Percentiles rank a stretch among this genome's conserved stretches.
Evolutionary conservation across 75 land plant genomes (phyloP).

Genomic region (Adiantum capillusveneris): DNA sequence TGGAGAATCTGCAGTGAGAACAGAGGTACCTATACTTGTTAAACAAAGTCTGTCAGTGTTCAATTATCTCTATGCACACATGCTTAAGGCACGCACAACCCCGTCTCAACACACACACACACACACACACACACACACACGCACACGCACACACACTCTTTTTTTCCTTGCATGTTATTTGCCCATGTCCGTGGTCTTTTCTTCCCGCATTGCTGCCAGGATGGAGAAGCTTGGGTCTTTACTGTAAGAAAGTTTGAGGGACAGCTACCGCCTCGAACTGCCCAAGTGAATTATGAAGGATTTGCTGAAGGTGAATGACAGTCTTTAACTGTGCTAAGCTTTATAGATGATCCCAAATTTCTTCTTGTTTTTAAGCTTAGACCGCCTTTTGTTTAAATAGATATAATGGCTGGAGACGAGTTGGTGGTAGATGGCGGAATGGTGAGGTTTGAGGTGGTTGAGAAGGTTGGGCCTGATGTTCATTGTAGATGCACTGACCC

Average conservation of each 20-base stretch:
- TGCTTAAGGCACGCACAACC: too few relatives aligned
- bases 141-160: too few relatives aligned
- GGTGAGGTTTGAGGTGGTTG: slow-evolving; percentile 91
- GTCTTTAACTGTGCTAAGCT: too few relatives aligned
- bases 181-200: too few relatives aligned
- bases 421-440: slow-evolving; percentile 96
- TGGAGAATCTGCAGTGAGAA: slow-evolving; percentile 70
- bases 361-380: too few relatives aligned
- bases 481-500: slow-evolving; percentile 89
- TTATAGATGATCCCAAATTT: too few relatives aligned
- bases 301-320: slow-evolving; percentile 91
- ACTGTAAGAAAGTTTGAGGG: slow-evolving; percentile 63
- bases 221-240: slow-evolving; percentile 93
- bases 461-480: slow-evolving; percentile 95
- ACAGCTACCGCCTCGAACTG: slow-evolving; percentile 58
- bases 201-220: slow-evolving; percentile 37
- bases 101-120: too few relatives aligned
- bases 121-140: too few relatives aligned
- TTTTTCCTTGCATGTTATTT: too few relatives aligned
- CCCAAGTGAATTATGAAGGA: slow-evolving; percentile 85
- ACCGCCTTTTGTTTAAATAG: too few relatives aligned
- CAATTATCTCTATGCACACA: too few relatives aligned
- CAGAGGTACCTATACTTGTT: slow-evolving; percentile 89
- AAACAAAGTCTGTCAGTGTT: too few relatives aligned
- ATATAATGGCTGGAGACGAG: slow-evolving; percentile 85